Evolutionary conservation across 129 eudicot species (phyloP), one percentile per base, ranked within the genome.

Genomic region (Chrysanthemum lavandulifolium): DNA sequence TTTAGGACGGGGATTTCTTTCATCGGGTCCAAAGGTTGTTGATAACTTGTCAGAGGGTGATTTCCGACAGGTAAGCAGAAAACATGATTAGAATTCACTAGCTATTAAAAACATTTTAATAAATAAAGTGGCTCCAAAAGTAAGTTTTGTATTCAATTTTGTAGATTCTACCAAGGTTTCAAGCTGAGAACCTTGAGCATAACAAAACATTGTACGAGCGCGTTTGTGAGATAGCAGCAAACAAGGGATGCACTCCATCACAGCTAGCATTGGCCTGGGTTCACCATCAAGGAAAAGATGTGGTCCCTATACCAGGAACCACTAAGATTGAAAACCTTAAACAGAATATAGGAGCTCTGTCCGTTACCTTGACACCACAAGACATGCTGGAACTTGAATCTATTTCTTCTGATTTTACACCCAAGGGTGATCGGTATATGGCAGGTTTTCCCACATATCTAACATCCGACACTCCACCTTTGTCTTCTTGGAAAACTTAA

Each of bases 231-330:
- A 58, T 86, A 58, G 91, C 87, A 13, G 5, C 67, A 6, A 67
- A 62, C 58, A 86, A 86, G 51, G 85, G 85, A 15, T 86, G 21
- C 21, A 19, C 21, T 19, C 21, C 90, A 0, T 66, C 81, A 10
- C 83, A 82, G 53, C 73, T 86, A 62, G 85, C 90, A 13, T 77
- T 86, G 36, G 87, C 87, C 0, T 19, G 21, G 21, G 21, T 19
- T 19, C 21, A 19, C 21, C 21, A 19, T 19, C 21, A 19, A 19
- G 21, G 21, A 0, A 19, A 19, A 19, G 21, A 19, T 0, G 21
- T 19, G 21, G 21, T 19, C 21, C 21, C 21, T 19, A 19, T 19
- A 19, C 21, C 21, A 19, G 21, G 21, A 19, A 19, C 21, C 21
- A 19, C 21, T 19, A 19, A 19, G 78, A 59, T 80, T 10, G 69